Base-by-base conservation (phyloP, 2,329 filamentous ascomycete species). In the Acrodontium crateriforme region DNA sequence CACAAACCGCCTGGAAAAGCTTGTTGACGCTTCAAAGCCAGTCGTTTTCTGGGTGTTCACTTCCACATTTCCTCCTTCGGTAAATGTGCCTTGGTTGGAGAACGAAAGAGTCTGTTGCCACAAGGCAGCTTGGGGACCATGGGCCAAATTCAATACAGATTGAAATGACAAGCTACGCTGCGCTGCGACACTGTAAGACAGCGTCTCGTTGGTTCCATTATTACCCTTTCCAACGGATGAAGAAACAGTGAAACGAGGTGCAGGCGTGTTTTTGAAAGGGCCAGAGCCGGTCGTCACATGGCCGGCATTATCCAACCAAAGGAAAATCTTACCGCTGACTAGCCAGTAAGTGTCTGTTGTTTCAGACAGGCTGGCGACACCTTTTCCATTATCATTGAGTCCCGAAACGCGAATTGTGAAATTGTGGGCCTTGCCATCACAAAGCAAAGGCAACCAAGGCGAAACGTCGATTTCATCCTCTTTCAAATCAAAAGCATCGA, bases 391-490 rank as follows among this genome's bases (percentile, higher is more conserved):
- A 37, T 80, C 70, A 24, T 71, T 53, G 6, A 85, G 56, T 0
- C 78, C 79, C 1, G 65, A 64, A 4, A 89, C 65, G 12, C 63
- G 59, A 27, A 91, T 72, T 29, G 70, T 65, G 45, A 87, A 81
- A 0, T 57, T 71, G 48, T 87, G 79, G 5, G 60, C 40, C 2
- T 58, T 41, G 0, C 73, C 75, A 41, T 85, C 73, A 37, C 69
- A 74, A 1, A 89, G 61, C 2, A 77, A 33, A 1, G 77, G 71
- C 3, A 89, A 58, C 61, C 77, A 89, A 0, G 80, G 74, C 2
- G 79, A 77, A 25, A 91, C 73, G 45, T 91, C 82, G 36, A 91
- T 80, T 48, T 89, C 78, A 37, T 81, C 73, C 48, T 89, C 80
- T 24, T 69, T 62, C 14, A 91, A 60, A 46, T 89, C 80, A 47